phyloP scores from a whole-genome alignment of 2,329 filamentous ascomycete species.

The Metarhizium humberi region DNA sequence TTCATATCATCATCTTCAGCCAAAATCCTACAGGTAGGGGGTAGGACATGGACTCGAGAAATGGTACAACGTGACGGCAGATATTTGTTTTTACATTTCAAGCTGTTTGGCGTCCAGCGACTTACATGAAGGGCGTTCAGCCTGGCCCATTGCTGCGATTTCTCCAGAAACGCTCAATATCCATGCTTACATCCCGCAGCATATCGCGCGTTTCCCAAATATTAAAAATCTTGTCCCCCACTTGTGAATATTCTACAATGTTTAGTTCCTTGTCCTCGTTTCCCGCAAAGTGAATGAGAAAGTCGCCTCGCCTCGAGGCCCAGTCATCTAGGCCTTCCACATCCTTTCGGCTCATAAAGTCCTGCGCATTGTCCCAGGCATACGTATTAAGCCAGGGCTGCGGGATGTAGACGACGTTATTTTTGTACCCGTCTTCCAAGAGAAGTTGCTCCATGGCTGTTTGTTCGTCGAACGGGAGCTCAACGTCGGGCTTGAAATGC shows the following conservation, averaged over 20 bases:
- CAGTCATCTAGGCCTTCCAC: slow-evolving; percentile 1
- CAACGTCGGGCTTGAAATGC: slow-evolving; percentile 6
- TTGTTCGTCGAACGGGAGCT: slow-evolving; percentile 10
- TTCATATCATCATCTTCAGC: too few species aligned
- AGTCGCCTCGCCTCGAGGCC: slow-evolving; percentile 7
- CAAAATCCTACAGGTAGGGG: too few species aligned
- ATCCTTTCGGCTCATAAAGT: background rate
- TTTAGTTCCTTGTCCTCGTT: background rate
- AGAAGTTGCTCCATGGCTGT: slow-evolving; percentile 12
- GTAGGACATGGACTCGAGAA: too few species aligned
- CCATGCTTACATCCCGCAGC: too few species aligned
- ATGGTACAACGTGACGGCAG: too few species aligned
- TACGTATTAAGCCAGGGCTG: slow-evolving; percentile 14
- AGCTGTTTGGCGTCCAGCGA: too few species aligned
- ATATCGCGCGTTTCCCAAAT: too few species aligned
- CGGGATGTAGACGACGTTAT: slow-evolving; percentile 6
- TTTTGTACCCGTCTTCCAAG: slow-evolving; percentile 4
- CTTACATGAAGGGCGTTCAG: too few species aligned
- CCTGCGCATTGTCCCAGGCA: background rate
- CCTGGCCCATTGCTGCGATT: too few species aligned
- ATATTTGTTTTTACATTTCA: too few species aligned
- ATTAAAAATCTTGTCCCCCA: background rate
- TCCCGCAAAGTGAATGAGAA: slow-evolving; percentile 12
- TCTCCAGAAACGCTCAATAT: too few species aligned
- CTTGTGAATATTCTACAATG: background rate